A percentile compares a stretch with the other conserved stretches of the same genome.
These are phyloP conservation scores for Gynostemma pentaphyllum DNA, from an alignment of 306 rosid genomes.

Conservation along the genomic window DNA sequence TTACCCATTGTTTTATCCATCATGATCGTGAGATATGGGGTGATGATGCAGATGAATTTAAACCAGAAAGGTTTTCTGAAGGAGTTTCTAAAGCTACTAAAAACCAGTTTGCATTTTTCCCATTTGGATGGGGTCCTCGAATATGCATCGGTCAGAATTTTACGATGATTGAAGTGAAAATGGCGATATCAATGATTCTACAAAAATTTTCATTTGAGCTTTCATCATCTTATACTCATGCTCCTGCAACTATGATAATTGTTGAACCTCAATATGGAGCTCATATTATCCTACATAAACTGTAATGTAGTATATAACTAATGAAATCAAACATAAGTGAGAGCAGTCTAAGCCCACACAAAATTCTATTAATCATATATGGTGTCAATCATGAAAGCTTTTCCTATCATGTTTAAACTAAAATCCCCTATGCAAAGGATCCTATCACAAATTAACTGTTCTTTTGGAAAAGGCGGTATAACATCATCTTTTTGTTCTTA, in stretches of 20 bases:
- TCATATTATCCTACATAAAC: conserved; percentile 16
- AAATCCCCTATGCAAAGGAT: too few species aligned
- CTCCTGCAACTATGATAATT: not conserved
- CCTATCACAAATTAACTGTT: too few species aligned
- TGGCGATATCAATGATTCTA: conserved; percentile 25
- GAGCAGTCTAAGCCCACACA: too few species aligned
- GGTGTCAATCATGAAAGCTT: too few species aligned
- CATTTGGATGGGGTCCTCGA: conserved; percentile 26
- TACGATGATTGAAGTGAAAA: conserved; percentile 25
- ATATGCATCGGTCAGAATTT: conserved; percentile 27
- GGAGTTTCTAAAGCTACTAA: conserved; percentile 31
- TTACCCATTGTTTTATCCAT: conserved; percentile 16
- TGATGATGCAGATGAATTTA: conserved; percentile 25
- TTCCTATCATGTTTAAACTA: too few species aligned
- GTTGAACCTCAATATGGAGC: conserved; percentile 30
- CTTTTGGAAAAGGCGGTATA: too few species aligned
- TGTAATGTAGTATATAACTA: not conserved
- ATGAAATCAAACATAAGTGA: too few species aligned
- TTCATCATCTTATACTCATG: conserved; percentile 25
- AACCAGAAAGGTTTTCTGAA: conserved; percentile 29
- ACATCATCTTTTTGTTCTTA: too few species aligned
- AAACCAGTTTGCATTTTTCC: conserved; percentile 2
- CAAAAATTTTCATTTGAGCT: conserved; percentile 33
- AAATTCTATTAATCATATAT: too few species aligned
- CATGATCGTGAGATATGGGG: conserved; percentile 24